A percentile compares a stretch with the other conserved stretches of the same genome.
Evolutionary conservation across 2,329 filamentous ascomycete genomes (phyloP).

Genomic region (Aspergillus ibericus): DNA sequence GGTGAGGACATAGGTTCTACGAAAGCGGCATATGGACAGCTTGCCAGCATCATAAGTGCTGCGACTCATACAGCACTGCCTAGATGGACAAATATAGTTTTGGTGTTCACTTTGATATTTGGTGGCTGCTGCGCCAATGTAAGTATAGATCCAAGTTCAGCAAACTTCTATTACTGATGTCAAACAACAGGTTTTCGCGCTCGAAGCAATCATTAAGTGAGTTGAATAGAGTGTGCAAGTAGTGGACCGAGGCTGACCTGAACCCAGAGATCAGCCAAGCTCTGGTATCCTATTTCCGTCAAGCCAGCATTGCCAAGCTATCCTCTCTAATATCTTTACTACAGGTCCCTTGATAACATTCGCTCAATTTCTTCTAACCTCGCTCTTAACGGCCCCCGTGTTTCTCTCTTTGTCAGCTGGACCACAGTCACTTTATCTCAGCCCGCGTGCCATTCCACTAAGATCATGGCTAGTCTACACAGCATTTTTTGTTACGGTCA

Average conservation of each 20-base stretch:
- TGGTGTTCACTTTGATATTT: constrained; percentile 84
- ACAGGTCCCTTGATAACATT: constrained; percentile 82
- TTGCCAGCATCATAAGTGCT: constrained; percentile 26
- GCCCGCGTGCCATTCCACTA: constrained; percentile 76
- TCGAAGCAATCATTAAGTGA: constrained; percentile 94
- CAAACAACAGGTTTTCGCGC: constrained; percentile 73
- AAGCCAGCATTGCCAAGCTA: background rate
- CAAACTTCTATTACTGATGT: constrained; percentile 23
- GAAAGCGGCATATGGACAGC: background rate
- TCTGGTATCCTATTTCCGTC: constrained; percentile 60
- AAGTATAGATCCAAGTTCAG: constrained; percentile 36
- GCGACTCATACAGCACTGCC: constrained; percentile 47
- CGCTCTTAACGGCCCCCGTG: constrained; percentile 72
- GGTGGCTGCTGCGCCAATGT: constrained; percentile 95
- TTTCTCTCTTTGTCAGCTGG: constrained; percentile 65
- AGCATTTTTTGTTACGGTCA: constrained; percentile 86
- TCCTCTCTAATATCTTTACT: background rate
- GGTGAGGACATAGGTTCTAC: background rate
- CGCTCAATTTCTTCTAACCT: constrained; percentile 82
- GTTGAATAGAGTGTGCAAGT: constrained; percentile 32
- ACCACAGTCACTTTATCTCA: constrained; percentile 70
- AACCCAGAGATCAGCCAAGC: constrained; percentile 70
- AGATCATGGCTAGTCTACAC: constrained; percentile 86
- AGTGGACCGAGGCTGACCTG: constrained; percentile 11
- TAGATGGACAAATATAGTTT: constrained; percentile 62